phyloP scores from a whole-genome alignment of 2,329 filamentous ascomycete species.

The Ilyonectria destructans region DNA sequence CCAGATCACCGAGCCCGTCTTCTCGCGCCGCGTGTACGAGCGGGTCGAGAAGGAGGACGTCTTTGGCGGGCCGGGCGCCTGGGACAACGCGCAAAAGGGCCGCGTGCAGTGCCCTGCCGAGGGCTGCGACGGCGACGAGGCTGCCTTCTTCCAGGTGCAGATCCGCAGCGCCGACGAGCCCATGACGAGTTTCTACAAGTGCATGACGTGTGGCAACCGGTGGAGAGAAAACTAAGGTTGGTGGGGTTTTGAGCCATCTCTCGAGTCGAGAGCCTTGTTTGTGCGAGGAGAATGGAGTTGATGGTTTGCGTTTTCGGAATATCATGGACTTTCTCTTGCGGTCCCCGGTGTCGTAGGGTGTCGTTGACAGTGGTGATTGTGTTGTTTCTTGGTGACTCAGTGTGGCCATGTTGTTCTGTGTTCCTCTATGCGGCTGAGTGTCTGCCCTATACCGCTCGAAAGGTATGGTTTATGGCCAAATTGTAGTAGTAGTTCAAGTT shows the following conservation, averaged over 20 bases:
- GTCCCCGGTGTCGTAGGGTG: not conserved
- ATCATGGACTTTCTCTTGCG: not conserved
- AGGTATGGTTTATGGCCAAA: not conserved
- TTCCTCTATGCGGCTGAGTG: not conserved
- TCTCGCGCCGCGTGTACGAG: slow-evolving; percentile 86
- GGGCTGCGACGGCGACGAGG: slow-evolving; percentile 85
- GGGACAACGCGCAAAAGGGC: slow-evolving; percentile 92
- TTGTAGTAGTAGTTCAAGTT: not conserved
- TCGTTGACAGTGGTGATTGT: not conserved
- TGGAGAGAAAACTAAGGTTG: slow-evolving; percentile 76
- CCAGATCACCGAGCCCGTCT: slow-evolving; percentile 84
- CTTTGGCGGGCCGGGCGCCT: slow-evolving; percentile 89
- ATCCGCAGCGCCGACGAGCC: slow-evolving; percentile 98
- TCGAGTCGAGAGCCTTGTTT: slow-evolving; percentile 19
- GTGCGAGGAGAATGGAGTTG: slow-evolving; percentile 29
- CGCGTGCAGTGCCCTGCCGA: slow-evolving; percentile 87
- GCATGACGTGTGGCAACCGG: slow-evolving; percentile 76
- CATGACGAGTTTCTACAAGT: slow-evolving; percentile 97
- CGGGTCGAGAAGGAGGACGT: slow-evolving; percentile 92
- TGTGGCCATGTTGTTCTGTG: not conserved
- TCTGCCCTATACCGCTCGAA: not conserved
- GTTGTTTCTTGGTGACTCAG: not conserved
- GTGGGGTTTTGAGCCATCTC: not conserved
- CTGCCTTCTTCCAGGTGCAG: slow-evolving; percentile 97
- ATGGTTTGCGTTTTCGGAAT: slow-evolving; percentile 26